Evolutionary conservation across 2,329 filamentous ascomycete species (phyloP).

Genomic region (Colletotrichum liaoningense): DNA sequence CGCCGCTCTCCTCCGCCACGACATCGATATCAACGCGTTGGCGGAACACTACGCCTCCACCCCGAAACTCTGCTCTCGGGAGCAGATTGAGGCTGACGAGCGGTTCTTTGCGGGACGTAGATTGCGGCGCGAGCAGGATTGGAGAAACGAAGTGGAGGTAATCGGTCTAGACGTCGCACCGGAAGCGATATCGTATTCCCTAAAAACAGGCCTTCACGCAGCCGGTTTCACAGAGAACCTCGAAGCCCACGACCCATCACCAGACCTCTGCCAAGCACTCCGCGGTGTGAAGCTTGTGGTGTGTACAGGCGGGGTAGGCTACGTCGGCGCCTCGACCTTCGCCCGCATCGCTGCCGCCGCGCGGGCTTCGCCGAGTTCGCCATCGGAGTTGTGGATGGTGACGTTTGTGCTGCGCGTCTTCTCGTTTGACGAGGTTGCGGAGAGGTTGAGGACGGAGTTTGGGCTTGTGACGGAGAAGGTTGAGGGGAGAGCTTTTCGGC

Average conservation of each 20-base stretch:
- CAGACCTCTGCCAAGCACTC: not conserved
- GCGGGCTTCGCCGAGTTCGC: not conserved
- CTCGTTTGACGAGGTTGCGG: constrained; percentile 9
- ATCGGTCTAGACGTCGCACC: constrained; percentile 7
- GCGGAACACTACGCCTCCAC: not conserved
- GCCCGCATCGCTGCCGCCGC: not conserved
- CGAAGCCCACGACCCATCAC: constrained; percentile 1
- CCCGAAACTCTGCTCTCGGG: not conserved
- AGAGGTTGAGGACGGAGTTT: not conserved
- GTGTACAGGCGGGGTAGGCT: constrained; percentile 24
- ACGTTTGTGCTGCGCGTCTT: constrained; percentile 24
- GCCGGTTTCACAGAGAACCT: constrained; percentile 3
- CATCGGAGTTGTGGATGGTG: constrained; percentile 4
- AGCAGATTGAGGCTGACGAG: not conserved
- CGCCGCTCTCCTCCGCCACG: constrained; percentile 15
- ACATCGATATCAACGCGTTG: not conserved
- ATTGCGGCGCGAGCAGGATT: not conserved
- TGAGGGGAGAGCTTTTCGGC: not conserved
- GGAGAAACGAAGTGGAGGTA: not conserved
- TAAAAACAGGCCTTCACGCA: not conserved
- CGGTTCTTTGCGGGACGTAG: not conserved
- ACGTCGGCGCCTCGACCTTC: constrained; percentile 2
- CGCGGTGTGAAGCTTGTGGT: not conserved
- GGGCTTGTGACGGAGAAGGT: constrained; percentile 17
- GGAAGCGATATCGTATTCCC: not conserved